Evolutionary conservation across 768 basidiomycete species (phyloP).

Genomic region (Panaeolus cyanescens): DNA sequence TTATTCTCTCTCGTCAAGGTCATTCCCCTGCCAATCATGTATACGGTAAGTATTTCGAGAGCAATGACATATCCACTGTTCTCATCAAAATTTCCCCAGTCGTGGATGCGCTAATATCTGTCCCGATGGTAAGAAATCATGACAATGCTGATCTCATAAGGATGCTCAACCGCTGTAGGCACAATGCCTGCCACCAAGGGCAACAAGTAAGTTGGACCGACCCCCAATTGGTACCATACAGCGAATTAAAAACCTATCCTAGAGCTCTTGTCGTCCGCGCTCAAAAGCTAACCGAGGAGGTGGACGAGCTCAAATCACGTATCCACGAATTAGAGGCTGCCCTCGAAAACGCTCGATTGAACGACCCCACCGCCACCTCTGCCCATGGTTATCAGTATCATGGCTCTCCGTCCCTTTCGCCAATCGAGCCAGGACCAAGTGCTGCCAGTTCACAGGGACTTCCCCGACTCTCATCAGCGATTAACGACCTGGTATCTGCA

Average conservation of each 20-base stretch:
- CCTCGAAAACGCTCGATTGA: constrained; percentile 27
- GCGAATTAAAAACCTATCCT: not conserved
- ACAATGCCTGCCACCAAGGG: constrained; percentile 56
- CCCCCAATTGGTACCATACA: too few species aligned
- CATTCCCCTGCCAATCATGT: constrained; percentile 58
- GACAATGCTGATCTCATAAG: too few species aligned
- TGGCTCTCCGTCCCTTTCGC: not conserved
- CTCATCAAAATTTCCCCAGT: constrained; percentile 22
- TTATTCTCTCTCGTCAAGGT: constrained; percentile 23
- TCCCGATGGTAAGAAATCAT: constrained; percentile 52
- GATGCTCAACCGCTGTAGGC: constrained; percentile 23
- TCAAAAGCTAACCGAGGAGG: constrained; percentile 47
- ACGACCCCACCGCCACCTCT: constrained; percentile 6
- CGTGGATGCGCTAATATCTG: constrained; percentile 55
- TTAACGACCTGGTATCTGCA: constrained; percentile 45
- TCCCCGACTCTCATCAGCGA: constrained; percentile 21
- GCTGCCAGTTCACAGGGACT: not conserved
- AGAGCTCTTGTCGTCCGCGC: constrained; percentile 51
- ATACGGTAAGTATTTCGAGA: constrained; percentile 30
- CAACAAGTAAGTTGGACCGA: constrained; percentile 56
- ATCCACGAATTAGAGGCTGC: constrained; percentile 49
- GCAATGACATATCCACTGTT: not conserved
- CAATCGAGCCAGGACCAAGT: not conserved
- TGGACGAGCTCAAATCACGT: constrained; percentile 40
- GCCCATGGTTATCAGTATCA: too few species aligned